Conservation (phyloP, 148 eudicot species). For the Vaccinium darrowii region DNA sequence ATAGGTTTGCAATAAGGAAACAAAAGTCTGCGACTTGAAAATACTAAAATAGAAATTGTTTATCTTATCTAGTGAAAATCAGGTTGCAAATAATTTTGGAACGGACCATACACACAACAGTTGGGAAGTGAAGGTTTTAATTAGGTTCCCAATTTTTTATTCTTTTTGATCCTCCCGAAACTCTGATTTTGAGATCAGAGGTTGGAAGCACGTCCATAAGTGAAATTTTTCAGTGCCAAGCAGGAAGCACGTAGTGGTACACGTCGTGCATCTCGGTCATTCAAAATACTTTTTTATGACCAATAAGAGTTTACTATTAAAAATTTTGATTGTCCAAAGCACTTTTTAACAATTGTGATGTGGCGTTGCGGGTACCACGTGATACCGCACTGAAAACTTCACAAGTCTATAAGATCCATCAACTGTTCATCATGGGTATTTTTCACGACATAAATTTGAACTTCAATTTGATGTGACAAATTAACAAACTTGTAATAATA, state of each 20-base stretch:
- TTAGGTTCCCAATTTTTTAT: slow-evolving; percentile 3
- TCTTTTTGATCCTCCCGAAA: neutral
- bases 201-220: neutral
- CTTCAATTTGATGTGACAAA: no score
- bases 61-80: slow-evolving; percentile 18
- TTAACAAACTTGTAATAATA: no score
- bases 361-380: no score
- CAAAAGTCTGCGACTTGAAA: slow-evolving; percentile 5
- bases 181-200: neutral
- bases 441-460: no score
- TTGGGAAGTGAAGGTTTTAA: slow-evolving; percentile 15
- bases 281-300: no score
- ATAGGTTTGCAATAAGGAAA: neutral
- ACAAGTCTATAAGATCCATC: neutral
- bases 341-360: no score
- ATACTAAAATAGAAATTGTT: neutral
- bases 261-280: no score
- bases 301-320: no score
- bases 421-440: neutral
- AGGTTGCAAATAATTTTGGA: slow-evolving; percentile 20
- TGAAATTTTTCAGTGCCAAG: no score
- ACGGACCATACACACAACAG: slow-evolving; percentile 17
- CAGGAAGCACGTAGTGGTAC: no score
- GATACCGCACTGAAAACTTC: no score
- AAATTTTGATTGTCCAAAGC: no score